Evolutionary conservation across 306 rosid species (phyloP).

Genomic region (Aeschynomene evenia): DNA sequence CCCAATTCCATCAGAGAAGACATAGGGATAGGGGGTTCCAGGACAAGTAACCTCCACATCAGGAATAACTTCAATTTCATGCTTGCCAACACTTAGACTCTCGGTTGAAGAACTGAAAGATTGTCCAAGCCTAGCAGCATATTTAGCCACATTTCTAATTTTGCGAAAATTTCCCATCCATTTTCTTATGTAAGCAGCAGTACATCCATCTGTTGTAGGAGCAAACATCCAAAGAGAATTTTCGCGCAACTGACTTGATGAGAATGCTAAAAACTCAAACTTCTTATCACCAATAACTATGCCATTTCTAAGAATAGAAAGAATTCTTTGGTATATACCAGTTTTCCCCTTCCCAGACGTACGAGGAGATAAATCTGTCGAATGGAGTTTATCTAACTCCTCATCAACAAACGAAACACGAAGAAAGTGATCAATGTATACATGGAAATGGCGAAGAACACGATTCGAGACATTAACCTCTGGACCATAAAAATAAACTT

Average conservation of each 20-base stretch:
- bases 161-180: conserved; percentile 69
- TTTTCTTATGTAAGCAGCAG: conserved; percentile 54
- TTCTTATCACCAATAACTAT: conserved; percentile 61
- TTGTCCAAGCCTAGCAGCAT: conserved; percentile 87
- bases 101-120: conserved; percentile 85
- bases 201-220: conserved; percentile 31
- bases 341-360: conserved; percentile 50
- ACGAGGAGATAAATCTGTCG: conserved; percentile 58
- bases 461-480: conserved; percentile 84
- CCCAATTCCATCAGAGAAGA: conserved; percentile 88
- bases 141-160: conserved; percentile 82
- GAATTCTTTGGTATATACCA: conserved; percentile 50
- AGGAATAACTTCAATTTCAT: conserved; percentile 63
- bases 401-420: conserved; percentile 82
- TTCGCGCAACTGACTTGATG: conserved; percentile 78
- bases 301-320: conserved; percentile 63
- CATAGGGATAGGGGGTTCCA: conserved; percentile 44
- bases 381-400: conserved; percentile 56
- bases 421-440: conserved; percentile 57
- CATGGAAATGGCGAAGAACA: conserved; percentile 51
- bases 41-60: conserved; percentile 40
- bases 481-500: conserved; percentile 66
- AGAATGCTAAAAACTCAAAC: conserved; percentile 83
- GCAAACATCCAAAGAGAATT: conserved; percentile 94
- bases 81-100: conserved; percentile 47